Percentiles rank a stretch among this genome's conserved stretches.
phyloP scores from a whole-genome alignment of 2,329 filamentous ascomycete species.

The Pseudogymnoascus sp. region DNA sequence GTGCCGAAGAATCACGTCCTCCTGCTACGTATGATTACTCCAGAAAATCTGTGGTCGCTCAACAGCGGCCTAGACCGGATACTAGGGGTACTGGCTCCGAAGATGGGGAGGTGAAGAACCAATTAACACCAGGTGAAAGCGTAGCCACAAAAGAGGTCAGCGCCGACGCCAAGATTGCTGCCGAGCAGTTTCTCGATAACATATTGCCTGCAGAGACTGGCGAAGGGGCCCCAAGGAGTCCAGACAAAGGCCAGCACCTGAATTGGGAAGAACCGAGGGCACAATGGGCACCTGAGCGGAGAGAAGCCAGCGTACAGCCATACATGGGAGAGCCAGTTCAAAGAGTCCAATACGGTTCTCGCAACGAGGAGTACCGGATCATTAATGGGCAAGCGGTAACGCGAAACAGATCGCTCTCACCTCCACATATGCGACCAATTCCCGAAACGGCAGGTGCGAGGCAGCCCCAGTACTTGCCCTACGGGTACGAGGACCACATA shows the following conservation, averaged over 20 bases:
- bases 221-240: conserved; percentile 13
- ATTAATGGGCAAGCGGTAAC: background rate
- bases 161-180: conserved; percentile 31
- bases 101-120: conserved; percentile 32
- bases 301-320: conserved; percentile 12
- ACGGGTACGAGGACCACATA: conserved; percentile 24
- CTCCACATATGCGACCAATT: background rate
- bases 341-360: background rate
- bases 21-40: background rate
- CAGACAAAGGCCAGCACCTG: conserved; percentile 16
- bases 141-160: conserved; percentile 14
- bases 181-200: conserved; percentile 35
- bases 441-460: background rate
- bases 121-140: conserved; percentile 16
- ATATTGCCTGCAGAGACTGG: conserved; percentile 27
- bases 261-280: conserved; percentile 15
- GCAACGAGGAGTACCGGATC: background rate
- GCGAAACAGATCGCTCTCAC: background rate
- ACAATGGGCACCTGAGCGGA: conserved; percentile 20
- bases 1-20: background rate
- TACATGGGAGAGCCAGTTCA: background rate
- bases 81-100: conserved; percentile 31
- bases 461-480: conserved; percentile 17
- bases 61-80: conserved; percentile 18
- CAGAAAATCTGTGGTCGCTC: background rate